A percentile compares a stretch with the other conserved stretches of the same genome.
Evolutionary conservation across 2,329 filamentous ascomycete genomes (phyloP).

Genomic region (Penicillium paneum): DNA sequence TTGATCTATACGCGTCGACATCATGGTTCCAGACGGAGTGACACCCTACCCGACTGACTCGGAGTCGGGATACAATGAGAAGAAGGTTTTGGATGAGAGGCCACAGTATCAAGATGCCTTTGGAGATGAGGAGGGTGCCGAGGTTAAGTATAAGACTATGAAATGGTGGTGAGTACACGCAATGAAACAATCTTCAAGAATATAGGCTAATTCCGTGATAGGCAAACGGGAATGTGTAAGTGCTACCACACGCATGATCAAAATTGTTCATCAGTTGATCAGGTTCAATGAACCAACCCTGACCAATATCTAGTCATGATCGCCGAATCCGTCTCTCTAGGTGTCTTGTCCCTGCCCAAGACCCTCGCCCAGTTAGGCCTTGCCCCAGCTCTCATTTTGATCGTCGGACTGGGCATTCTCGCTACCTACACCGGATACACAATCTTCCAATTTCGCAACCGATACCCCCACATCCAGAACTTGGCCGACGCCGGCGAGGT

Average conservation of each 20-base stretch:
- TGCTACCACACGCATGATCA: background rate
- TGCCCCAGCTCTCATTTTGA: constrained; percentile 49
- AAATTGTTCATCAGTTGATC: background rate
- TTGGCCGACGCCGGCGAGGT: constrained; percentile 66
- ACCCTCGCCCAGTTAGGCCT: constrained; percentile 20
- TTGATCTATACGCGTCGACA: constrained; percentile 3
- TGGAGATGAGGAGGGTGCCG: constrained; percentile 18
- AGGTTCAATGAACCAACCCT: background rate
- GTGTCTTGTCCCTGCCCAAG: constrained; percentile 19
- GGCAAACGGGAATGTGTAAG: constrained; percentile 26
- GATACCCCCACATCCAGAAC: constrained; percentile 59
- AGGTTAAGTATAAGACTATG: constrained; percentile 25
- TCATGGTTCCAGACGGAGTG: constrained; percentile 17
- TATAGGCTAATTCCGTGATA: background rate
- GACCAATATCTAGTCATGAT: constrained; percentile 20
- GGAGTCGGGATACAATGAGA: constrained; percentile 19
- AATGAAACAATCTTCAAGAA: background rate
- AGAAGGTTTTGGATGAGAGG: constrained; percentile 11
- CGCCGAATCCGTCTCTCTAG: constrained; percentile 23
- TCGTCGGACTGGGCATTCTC: constrained; percentile 54
- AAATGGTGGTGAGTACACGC: constrained; percentile 22
- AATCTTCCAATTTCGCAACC: constrained; percentile 56
- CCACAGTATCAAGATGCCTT: constrained; percentile 18
- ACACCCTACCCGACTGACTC: constrained; percentile 14
- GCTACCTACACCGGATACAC: constrained; percentile 59